phyloP scores from a whole-genome alignment of 2,329 filamentous ascomycete genomes.

The Colletotrichum falcatum region DNA sequence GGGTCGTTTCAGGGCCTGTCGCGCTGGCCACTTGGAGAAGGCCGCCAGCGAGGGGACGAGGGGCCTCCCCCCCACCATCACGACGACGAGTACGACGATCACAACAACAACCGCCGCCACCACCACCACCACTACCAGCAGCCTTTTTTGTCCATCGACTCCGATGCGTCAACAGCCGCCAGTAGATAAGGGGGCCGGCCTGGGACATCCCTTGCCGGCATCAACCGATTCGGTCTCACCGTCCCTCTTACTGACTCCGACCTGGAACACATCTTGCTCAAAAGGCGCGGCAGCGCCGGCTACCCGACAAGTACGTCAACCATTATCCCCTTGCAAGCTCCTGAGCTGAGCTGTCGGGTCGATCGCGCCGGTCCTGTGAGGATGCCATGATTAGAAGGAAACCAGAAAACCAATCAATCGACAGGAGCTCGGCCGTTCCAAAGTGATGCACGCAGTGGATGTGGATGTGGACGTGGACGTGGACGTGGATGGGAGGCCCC shows the following conservation, averaged over 20 bases:
- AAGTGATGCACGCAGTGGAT: background rate
- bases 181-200: background rate
- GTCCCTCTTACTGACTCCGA: background rate
- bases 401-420: background rate
- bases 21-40: slow-evolving; percentile 18
- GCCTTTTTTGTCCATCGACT: background rate
- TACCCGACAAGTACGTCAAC: slow-evolving; percentile 29
- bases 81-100: background rate
- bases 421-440: background rate
- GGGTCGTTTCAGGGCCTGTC: slow-evolving; percentile 36
- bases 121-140: too few relatives aligned
- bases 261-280: background rate
- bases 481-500: background rate
- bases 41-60: background rate
- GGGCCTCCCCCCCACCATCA: background rate
- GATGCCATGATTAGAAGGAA: background rate
- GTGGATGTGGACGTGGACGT: too few relatives aligned
- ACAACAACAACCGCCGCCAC: background rate
- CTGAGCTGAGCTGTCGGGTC: background rate
- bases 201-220: slow-evolving; percentile 11
- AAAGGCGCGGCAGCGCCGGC: slow-evolving; percentile 5
- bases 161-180: slow-evolving; percentile 15
- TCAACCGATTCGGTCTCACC: slow-evolving; percentile 28
- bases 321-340: background rate
- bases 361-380: background rate